phyloP scores from a whole-genome alignment of 371 early-diverging fungal genomes.

The Syncephalis fuscata region DNA sequence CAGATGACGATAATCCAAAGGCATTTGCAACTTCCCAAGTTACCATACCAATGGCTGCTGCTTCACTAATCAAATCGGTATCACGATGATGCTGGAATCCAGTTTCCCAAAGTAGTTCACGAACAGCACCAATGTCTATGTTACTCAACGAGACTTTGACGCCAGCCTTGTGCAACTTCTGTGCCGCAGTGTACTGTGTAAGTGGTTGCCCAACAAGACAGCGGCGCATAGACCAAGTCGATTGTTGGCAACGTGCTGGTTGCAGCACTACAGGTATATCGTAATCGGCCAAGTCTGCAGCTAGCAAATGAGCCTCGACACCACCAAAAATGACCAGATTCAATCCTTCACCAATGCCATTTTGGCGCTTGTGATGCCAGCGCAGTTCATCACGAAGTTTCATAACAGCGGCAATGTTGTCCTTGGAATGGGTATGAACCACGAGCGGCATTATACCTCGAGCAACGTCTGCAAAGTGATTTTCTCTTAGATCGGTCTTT shows the following conservation, averaged over 20 bases:
- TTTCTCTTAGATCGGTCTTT: neutral
- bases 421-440: constrained; percentile 36
- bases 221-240: constrained; percentile 40
- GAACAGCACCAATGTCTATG: constrained; percentile 31
- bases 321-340: constrained; percentile 38
- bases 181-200: constrained; percentile 34
- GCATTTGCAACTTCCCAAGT: constrained; percentile 42
- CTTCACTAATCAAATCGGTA: constrained; percentile 24
- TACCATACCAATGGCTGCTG: constrained; percentile 49
- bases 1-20: constrained; percentile 10
- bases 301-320: constrained; percentile 50
- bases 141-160: constrained; percentile 41
- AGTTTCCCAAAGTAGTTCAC: constrained; percentile 60
- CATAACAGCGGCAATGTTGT: constrained; percentile 51
- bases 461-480: constrained; percentile 21
- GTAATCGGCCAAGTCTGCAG: constrained; percentile 29
- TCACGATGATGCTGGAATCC: constrained; percentile 43
- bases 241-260: constrained; percentile 48
- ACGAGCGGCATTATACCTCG: constrained; percentile 44
- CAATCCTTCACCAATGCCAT: constrained; percentile 15
- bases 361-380: neutral
- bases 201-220: constrained; percentile 42
- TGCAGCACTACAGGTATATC: constrained; percentile 41
- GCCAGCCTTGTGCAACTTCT: constrained; percentile 34
- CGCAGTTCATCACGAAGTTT: constrained; percentile 23